phyloP scores from a whole-genome alignment of 225 moss, liverwort and hornwort species.

The Sphagnum tenellum region DNA sequence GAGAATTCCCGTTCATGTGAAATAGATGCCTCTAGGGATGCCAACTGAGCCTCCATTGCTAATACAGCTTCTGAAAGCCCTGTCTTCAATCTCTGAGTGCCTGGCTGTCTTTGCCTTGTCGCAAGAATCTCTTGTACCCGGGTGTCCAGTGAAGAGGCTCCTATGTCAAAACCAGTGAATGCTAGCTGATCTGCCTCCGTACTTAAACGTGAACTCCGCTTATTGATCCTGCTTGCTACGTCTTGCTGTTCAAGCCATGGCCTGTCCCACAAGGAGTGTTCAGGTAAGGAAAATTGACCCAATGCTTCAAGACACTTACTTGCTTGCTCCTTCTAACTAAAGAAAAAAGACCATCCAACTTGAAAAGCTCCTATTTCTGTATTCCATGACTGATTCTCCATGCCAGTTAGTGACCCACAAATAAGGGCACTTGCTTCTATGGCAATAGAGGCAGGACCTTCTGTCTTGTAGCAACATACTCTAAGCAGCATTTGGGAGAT shows the following conservation, averaged over 20 bases:
- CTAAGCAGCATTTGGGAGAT: too few relatives aligned
- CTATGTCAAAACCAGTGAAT: slow-evolving; percentile 10
- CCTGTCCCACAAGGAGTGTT: slow-evolving; percentile 16
- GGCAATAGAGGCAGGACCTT: too few relatives aligned
- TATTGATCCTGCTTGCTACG: slow-evolving; percentile 11
- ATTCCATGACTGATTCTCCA: too few relatives aligned
- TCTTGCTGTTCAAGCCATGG: slow-evolving; percentile 48
- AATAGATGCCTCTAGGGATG: slow-evolving; percentile 70
- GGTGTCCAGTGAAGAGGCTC: slow-evolving; percentile 14
- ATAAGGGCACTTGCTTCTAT: too few relatives aligned
- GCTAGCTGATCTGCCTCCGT: slow-evolving; percentile 12
- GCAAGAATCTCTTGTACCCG: slow-evolving; percentile 18
- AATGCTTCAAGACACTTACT: too few relatives aligned
- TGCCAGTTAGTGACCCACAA: too few relatives aligned
- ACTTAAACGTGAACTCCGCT: slow-evolving; percentile 6
- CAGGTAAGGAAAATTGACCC: neutral
- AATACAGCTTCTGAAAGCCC: slow-evolving; percentile 66
- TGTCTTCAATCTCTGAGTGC: slow-evolving; percentile 26
- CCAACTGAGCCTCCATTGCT: slow-evolving; percentile 70
- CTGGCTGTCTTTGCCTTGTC: slow-evolving; percentile 16
- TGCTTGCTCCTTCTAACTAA: too few relatives aligned
- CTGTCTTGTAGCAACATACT: too few relatives aligned
- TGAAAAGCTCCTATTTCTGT: too few relatives aligned
- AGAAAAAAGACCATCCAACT: too few relatives aligned
- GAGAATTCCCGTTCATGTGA: slow-evolving; percentile 52